Evolutionary conservation across 768 basidiomycete genomes (phyloP), one percentile per base, ranked within the genome.

Genomic region (Lentinula detonsa): DNA sequence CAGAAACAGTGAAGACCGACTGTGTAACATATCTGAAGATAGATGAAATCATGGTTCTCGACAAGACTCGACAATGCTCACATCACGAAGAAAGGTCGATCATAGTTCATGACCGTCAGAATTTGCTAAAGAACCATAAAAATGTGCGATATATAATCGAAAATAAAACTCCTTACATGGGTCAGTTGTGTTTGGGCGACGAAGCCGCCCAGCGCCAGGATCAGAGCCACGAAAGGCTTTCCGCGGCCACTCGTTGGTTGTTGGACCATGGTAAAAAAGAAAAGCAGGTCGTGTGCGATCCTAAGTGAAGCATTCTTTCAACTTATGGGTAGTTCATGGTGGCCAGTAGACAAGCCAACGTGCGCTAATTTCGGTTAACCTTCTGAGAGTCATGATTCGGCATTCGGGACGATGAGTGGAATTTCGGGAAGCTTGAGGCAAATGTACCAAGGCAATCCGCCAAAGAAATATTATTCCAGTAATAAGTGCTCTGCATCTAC

Each of bases 291-390:
- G 37, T 35, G 18, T 37, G 53, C 37, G 37, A 21, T 54, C 18
- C 11, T 21, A 8, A n/a, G 15, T 5, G 15, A 16, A 18, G 11
- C 34, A 18, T 35, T 33, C 23, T 51, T 51, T 18, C 8, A 52
- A 28, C 6, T 35, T 52, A 52, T 18, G 34, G 50, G 33, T 34
- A 34, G 50, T 52, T 35, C 50, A 52, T 52, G 31, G 31, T 52
- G 50, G 50, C 50, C 50, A 52, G 15, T 52, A 54, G 34, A 54
- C 53, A 54, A 54, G 53, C 53, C 53, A 54, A 54, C 53, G 53
- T 54, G 53, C 53, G 37, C 53, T 54, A 34, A 21, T 54, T 40
- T 39, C 34, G 33, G 37, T 52, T 52, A 46, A 10, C 4, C 21
- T 8, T 8, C 21, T 50, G 28, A 52, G 21, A 21, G 51, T 15